Base-by-base conservation (phyloP, 768 basidiomycete species). In the Candolleomyces efflorescens region DNA sequence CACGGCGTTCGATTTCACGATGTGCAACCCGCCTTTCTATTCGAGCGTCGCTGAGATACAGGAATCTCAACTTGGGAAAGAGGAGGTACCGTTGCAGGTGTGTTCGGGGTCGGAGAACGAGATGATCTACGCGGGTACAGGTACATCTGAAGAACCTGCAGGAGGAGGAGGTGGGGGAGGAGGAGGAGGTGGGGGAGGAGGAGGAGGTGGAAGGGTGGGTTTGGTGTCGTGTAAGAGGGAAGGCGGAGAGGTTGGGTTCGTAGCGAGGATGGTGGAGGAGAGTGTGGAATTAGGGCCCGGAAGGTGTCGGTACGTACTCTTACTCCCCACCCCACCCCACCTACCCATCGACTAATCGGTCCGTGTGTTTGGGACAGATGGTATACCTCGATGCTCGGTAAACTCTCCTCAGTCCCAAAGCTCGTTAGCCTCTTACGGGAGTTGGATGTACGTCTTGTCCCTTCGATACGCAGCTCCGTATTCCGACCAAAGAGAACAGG, bases 1-100 rank as follows among this genome's bases (percentile, higher is more conserved):
- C 7, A 10, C 11, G 53, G 85, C 82, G 3, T 84, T 86, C 64
- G 83, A 89, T 57, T 93, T 96, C 62, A 84, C 86, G 0, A 92
- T 98, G 85, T 98, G 95, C 72, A 99, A 98, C 69, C 96, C 96
- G 0, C 96, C 96, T 0, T 99, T 99, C 71, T 98, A 97, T 66
- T 68, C 76, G n/a, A 90, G 85, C 56, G 65, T 69, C 0, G 82
- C 85, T 27, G 96, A 98, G 58, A 79, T 94, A 7, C 61, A 65
- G 0, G 66, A 70, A 2, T 85, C 84, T 1, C 27, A 47, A 20
- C 82, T 84, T 0, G 78, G 79, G 18, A 72, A 73, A 5, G 98
- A 98, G 64, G 82, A 82, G 48, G 68, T 76, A 13, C 74, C 73
- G 5, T 89, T 50, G 20, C 52, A 94, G 93, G 83, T 86, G 2